These are phyloP conservation scores for Beauveria sp. DNA, from an alignment of 2,329 filamentous ascomycete species.

Conservation along the genomic window DNA sequence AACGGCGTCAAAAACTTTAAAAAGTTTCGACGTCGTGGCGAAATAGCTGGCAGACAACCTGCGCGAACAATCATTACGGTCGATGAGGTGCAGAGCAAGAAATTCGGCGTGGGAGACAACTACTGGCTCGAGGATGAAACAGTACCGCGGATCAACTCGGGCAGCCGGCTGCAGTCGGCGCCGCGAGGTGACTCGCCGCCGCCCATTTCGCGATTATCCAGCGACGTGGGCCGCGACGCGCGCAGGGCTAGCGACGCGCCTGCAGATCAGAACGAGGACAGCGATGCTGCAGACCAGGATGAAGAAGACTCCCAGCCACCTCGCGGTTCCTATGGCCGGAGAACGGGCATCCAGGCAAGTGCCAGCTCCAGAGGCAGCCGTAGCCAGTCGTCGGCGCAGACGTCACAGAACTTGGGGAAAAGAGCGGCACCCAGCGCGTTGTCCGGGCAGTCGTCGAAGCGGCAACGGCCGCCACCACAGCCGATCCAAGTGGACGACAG, in stretches of 20 bases:
- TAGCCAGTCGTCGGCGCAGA: slow-evolving; percentile 13
- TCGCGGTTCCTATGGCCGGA: background rate
- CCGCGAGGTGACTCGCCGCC: slow-evolving; percentile 1
- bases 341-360: background rate
- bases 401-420: slow-evolving; percentile 24
- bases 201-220: slow-evolving; percentile 2
- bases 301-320: slow-evolving; percentile 11
- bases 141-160: slow-evolving; percentile 15
- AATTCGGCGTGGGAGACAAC: slow-evolving; percentile 66
- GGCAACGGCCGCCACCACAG: slow-evolving; percentile 20
- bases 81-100: slow-evolving; percentile 62
- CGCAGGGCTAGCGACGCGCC: background rate
- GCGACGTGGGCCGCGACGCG: background rate
- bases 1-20: slow-evolving; percentile 97
- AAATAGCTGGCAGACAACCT: slow-evolving; percentile 32
- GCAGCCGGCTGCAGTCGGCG: background rate
- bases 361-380: slow-evolving; percentile 6
- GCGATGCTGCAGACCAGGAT: slow-evolving; percentile 16
- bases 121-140: slow-evolving; percentile 61
- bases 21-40: slow-evolving; percentile 61
- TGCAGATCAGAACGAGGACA: slow-evolving; percentile 15
- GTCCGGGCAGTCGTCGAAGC: slow-evolving; percentile 22
- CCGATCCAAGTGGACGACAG: slow-evolving; percentile 29
- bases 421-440: slow-evolving; percentile 24
- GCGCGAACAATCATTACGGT: slow-evolving; percentile 59